Conservation (phyloP, 805 yeast species). For the Candida berthetii region DNA sequence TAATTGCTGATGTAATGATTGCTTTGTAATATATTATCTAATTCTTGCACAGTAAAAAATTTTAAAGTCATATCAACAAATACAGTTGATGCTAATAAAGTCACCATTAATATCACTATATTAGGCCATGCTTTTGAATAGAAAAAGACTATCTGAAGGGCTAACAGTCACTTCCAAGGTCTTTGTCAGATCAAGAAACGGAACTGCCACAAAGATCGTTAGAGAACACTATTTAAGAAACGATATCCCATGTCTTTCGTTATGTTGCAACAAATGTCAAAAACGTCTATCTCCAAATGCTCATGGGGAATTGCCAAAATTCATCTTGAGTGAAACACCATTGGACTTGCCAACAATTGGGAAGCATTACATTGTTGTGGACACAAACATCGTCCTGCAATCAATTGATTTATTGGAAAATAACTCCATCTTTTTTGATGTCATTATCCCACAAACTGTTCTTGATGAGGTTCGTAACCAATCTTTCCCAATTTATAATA, state of each 20-base stretch:
- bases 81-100: too few relatives aligned
- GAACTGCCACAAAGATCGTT: conserved; percentile 85
- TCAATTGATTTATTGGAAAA: conserved; percentile 89
- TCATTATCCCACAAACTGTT: conserved; percentile 91
- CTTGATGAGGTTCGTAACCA: conserved; percentile 87
- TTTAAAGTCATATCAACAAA: too few relatives aligned
- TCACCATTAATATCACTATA: too few relatives aligned
- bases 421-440: conserved; percentile 73
- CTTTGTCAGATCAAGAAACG: conserved; percentile 84
- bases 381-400: conserved; percentile 81
- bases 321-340: conserved; percentile 64
- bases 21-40: too few relatives aligned
- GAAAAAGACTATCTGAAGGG: conserved; percentile 43
- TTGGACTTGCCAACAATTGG: conserved; percentile 40
- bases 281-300: conserved; percentile 54
- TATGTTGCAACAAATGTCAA: conserved; percentile 58
- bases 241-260: conserved; percentile 89
- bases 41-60: too few relatives aligned
- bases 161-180: conserved; percentile 78
- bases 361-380: conserved; percentile 78
- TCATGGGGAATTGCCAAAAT: conserved; percentile 55
- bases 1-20: too few relatives aligned
- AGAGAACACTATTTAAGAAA: conserved; percentile 90
- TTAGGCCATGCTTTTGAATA: conserved; percentile 7
- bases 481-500: conserved; percentile 81